Evolutionary conservation across 2,329 filamentous ascomycete genomes (phyloP).

Genomic region (Setomelanomma holmii): DNA sequence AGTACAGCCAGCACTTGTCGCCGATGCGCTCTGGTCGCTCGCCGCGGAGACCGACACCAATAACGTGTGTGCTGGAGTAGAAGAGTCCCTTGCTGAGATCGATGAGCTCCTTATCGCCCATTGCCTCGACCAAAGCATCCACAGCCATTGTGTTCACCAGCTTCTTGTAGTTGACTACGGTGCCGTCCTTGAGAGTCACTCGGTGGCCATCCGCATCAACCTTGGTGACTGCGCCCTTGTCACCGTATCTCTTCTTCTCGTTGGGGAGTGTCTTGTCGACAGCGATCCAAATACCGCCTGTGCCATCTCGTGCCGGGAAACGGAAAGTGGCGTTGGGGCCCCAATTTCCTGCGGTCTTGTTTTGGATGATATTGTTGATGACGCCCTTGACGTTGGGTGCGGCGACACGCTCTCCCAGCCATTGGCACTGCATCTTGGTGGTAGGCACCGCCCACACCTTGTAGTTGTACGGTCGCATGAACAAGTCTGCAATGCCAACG

Average conservation of each 20-base stretch:
- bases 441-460: constrained; percentile 99
- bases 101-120: constrained; percentile 86
- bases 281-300: constrained; percentile 98
- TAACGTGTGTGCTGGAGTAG: constrained; percentile 97
- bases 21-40: constrained; percentile 92
- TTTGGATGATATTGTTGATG: constrained; percentile 91
- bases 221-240: constrained; percentile 82
- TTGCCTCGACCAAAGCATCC: constrained; percentile 83
- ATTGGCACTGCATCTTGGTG: constrained; percentile 99
- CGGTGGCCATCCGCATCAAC: constrained; percentile 86
- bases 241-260: constrained; percentile 90
- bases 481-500: constrained; percentile 86
- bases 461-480: constrained; percentile 99
- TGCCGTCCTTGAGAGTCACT: constrained; percentile 83
- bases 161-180: constrained; percentile 88
- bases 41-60: constrained; percentile 93
- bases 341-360: constrained; percentile 97
- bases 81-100: constrained; percentile 87
- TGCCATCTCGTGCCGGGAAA: constrained; percentile 94
- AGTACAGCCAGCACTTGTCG: constrained; percentile 99
- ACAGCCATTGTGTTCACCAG: constrained; percentile 96
- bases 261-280: constrained; percentile 91
- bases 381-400: constrained; percentile 94
- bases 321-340: constrained; percentile 98
- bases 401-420: constrained; percentile 98